Base-by-base conservation (phyloP, 306 rosid species). In the Mimosa pudica region DNA sequence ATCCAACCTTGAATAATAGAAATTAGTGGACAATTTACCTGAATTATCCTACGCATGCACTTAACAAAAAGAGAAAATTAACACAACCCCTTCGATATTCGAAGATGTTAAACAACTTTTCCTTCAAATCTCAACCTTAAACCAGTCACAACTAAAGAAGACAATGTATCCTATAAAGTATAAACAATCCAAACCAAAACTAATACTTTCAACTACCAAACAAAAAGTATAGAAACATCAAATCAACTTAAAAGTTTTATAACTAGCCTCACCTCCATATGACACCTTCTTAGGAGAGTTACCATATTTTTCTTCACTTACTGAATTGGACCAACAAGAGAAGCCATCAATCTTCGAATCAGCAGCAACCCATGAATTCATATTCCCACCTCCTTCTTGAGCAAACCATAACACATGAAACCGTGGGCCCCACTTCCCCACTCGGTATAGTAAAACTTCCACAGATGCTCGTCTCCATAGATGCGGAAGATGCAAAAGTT, bases 311-410 rank as follows among this genome's bases (percentile, higher is more conserved):
- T 83, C 91, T 4, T 44, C 86, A 45, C 55, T 74, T 47, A 68
- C 86, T 5, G 93, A 66, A 42, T 85, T 86, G 61, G 97, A 90
- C 99, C 98, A 96, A 24, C 99, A 98, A 13, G 97, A 88, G 65
- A 93, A 88, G 1, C 87, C 92, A 45, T 91, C 97, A 7, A 8
- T 57, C 10, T 70, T 71, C 7, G 87, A 71, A 24, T 85, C 88
- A 52, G 89, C 71, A 72, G 81, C 85, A 68, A 74, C 82, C 89
- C 80, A 83, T 54, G 81, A 74, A 62, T 42, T 81, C 66, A 66
- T 82, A 16, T 68, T 57, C 32, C 52, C 71, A 48, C 62, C 85
- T 61, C 78, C 73, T 47, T 69, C 82, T 12, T 70, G 85, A 36
- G 79, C 87, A 35, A 85, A 84, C 79, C 82, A 86, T 8, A 86